These are phyloP conservation scores for Nothophaeocryptopus gaeumannii DNA, from an alignment of 2,329 filamentous ascomycete species.

Conservation along the genomic window DNA sequence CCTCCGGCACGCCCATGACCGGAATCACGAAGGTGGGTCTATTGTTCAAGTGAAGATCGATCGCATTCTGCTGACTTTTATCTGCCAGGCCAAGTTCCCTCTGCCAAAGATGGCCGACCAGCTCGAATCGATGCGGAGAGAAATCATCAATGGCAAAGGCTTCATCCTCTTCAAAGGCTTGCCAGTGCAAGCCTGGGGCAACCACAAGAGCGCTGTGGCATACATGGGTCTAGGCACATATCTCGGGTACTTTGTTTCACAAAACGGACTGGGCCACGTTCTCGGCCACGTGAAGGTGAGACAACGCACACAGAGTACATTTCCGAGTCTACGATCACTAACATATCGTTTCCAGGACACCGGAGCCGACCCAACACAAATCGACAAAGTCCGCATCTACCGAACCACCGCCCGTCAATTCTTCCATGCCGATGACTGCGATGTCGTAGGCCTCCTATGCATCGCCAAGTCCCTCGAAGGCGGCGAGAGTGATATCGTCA, in stretches of 20 bases:
- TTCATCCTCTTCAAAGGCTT: constrained; percentile 88
- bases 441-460: constrained; percentile 81
- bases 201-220: constrained; percentile 76
- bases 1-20: constrained; percentile 63
- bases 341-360: constrained; percentile 58
- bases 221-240: constrained; percentile 83
- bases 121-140: constrained; percentile 57
- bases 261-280: constrained; percentile 81
- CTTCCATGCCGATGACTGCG: constrained; percentile 80
- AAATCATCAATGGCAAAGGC: constrained; percentile 78
- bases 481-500: constrained; percentile 79
- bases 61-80: background rate
- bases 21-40: constrained; percentile 60
- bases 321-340: background rate
- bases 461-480: constrained; percentile 74
- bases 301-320: background rate
- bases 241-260: constrained; percentile 81
- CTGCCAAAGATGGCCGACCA: constrained; percentile 57
- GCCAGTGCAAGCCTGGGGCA: constrained; percentile 72
- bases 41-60: background rate
- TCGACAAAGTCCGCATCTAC: constrained; percentile 86
- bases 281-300: constrained; percentile 73
- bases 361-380: constrained; percentile 75
- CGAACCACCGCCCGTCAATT: constrained; percentile 81
- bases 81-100: constrained; percentile 54